Evolutionary conservation across 176 grass and related monocot species (phyloP).

Genomic region (Phoenix roebelenii): DNA sequence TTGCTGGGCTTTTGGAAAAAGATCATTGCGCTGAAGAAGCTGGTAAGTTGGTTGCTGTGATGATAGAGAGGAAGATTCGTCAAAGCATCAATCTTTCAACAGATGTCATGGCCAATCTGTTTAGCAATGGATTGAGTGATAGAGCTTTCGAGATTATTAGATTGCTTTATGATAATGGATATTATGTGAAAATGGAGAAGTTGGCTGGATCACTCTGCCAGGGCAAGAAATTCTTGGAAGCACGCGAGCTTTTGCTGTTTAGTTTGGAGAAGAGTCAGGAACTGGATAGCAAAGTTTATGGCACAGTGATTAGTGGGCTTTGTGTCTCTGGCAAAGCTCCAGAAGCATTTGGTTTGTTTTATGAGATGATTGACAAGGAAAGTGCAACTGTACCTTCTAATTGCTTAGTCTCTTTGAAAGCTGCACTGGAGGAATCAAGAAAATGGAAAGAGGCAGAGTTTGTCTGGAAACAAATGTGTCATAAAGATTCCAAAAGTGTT

Average conservation of each 20-base stretch:
- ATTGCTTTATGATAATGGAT: conserved; percentile 52
- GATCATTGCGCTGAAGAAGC: conserved; percentile 48
- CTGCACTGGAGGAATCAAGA: conserved; percentile 46
- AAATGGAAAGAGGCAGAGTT: conserved; percentile 50
- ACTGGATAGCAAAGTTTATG: conserved; percentile 21
- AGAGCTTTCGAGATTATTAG: conserved; percentile 42
- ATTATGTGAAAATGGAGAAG: conserved; percentile 74
- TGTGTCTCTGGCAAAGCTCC: conserved; percentile 43
- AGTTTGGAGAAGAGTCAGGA: conserved; percentile 43
- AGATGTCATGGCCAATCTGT: conserved; percentile 33
- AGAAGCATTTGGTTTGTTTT: conserved; percentile 65
- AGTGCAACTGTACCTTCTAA: conserved; percentile 25
- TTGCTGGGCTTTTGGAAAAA: conserved; percentile 60
- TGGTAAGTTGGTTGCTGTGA: conserved; percentile 48
- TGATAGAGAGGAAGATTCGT: conserved; percentile 69
- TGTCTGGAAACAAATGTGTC: conserved; percentile 61
- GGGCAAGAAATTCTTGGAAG: conserved; percentile 55
- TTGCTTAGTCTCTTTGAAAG: conserved; percentile 47
- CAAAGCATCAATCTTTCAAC: conserved; percentile 69
- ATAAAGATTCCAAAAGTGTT: not conserved
- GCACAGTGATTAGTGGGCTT: conserved; percentile 47
- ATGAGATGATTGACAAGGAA: conserved; percentile 44
- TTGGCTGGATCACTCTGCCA: conserved; percentile 37
- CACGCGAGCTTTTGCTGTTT: conserved; percentile 51
- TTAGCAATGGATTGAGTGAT: conserved; percentile 33